Evolutionary conservation across 352 stramenopile species (phyloP).

Genomic region (Phytopythium kandeliae): DNA sequence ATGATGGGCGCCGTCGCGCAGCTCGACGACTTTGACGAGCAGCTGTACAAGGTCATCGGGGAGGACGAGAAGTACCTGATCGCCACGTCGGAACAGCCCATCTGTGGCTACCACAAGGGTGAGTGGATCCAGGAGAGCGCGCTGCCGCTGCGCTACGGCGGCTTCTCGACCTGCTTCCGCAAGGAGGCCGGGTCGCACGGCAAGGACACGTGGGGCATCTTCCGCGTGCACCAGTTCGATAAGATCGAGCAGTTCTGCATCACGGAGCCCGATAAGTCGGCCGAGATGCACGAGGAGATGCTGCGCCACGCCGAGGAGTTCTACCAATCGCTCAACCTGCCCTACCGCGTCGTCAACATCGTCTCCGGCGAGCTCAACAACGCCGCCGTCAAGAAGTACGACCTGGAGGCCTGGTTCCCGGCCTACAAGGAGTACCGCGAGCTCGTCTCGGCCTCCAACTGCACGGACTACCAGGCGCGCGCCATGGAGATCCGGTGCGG

Average conservation of each 20-base stretch:
- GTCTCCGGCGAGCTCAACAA: slow-evolving; percentile 98
- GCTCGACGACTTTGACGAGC: slow-evolving; percentile 99
- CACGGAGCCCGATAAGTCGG: slow-evolving; percentile 91
- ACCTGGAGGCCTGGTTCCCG: slow-evolving; percentile 99
- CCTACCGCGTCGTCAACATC: slow-evolving; percentile 99
- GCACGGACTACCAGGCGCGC: slow-evolving; percentile 97
- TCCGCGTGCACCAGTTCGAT: slow-evolving; percentile 99
- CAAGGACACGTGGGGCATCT: slow-evolving; percentile 99
- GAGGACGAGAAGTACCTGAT: slow-evolving; percentile 99
- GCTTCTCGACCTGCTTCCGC: slow-evolving; percentile 99
- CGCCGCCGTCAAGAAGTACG: slow-evolving; percentile 99
- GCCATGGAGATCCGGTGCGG: slow-evolving; percentile 97
- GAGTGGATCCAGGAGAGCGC: slow-evolving; percentile 85
- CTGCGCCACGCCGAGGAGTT: slow-evolving; percentile 94
- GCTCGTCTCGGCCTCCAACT: slow-evolving; percentile 99
- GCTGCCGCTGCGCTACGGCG: slow-evolving; percentile 85
- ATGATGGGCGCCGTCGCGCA: slow-evolving; percentile 97
- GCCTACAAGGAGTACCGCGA: slow-evolving; percentile 98
- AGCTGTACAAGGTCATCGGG: slow-evolving; percentile 98
- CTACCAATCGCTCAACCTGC: slow-evolving; percentile 96
- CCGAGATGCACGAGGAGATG: slow-evolving; percentile 93
- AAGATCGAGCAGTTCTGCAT: slow-evolving; percentile 99
- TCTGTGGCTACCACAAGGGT: slow-evolving; percentile 98
- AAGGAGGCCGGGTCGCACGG: slow-evolving; percentile 98
- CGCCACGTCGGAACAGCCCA: slow-evolving; percentile 98